Base-by-base conservation (phyloP, 179 eudicot species). In the Sideroxylon spinosum region DNA sequence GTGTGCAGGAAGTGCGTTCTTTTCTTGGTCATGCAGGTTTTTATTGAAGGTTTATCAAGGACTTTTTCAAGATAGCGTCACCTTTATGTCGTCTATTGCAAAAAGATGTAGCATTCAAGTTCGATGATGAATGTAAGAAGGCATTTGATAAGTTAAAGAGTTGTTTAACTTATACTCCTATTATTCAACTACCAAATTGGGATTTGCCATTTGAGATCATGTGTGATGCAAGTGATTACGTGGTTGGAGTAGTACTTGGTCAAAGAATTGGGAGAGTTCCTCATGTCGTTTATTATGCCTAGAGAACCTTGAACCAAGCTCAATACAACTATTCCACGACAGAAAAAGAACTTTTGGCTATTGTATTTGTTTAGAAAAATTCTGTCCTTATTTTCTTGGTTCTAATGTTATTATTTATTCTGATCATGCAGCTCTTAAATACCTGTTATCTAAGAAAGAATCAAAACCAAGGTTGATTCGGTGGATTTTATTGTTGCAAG, bases 11-110 rank as follows among this genome's bases (percentile, higher is more conserved):
- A 19, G 49, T 32, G 32, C 50, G 0, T 20, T 32, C 12, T 68
- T 68, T 68, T 32, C 50, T 73, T 55, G 76, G 76, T 2, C 65
- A 73, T 73, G 76, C 65, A 73, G 49, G 76, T 29, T 73, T 73
- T 26, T 73, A 56, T 11, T n/a, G 50, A 56, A 56, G 76, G 29
- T 73, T 73, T 57, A 49, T 71, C 28, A 48, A 71, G 17, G 60
- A 71, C 60, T 52, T 52, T 5, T 23, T 19, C 5, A 48, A 71
- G 48, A 71, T 71, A 23, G 4, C 22, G 23, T 7, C 11, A 73
- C 64, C 48, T 22, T n/a, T 55, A 26, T 73, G 76, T 2, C 25
- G 25, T 3, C 17, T 73, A n/a, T 32, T 73, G 13, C 46, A 73
- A 73, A 73, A 73, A 0, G 76, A 73, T 17, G 66, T 73, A 23